Conservation (phyloP, 257 asterid genomes). For the Nyctanthes arbortristis region DNA sequence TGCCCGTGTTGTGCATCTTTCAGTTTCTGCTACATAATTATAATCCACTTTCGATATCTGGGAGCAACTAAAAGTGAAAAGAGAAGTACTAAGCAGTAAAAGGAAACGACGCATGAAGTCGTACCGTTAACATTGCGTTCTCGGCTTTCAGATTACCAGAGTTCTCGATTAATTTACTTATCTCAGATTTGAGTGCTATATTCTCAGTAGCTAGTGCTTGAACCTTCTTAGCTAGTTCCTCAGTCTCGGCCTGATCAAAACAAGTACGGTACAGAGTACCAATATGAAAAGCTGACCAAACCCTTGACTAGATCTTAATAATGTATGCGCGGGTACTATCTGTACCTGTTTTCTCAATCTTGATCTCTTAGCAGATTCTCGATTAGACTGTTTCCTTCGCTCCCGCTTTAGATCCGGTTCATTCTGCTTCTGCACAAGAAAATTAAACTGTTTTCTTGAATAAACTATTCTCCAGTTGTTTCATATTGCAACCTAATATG, state of each 20-base stretch:
- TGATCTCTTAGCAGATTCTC: conserved; percentile 99
- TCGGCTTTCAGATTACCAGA: conserved; percentile 72
- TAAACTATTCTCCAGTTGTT: not conserved
- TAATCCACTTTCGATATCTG: not conserved
- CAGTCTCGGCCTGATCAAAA: conserved; percentile 80
- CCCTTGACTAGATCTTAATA: no score
- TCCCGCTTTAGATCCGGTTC: conserved; percentile 88
- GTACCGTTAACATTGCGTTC: conserved; percentile 68
- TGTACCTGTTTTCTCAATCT: conserved; percentile 94
- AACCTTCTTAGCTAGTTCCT: conserved; percentile 77
- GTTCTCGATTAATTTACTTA: conserved; percentile 52
- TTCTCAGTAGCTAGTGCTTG: conserved; percentile 70
- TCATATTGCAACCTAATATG: no score
- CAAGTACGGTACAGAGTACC: no score
- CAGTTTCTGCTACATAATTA: conserved; percentile 63
- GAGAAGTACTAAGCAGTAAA: not conserved
- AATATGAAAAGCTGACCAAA: no score
- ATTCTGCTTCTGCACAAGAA: conserved; percentile 54
- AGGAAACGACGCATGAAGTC: not conserved
- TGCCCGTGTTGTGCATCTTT: conserved; percentile 39
- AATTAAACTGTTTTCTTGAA: not conserved
- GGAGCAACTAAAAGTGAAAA: not conserved
- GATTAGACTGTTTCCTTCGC: conserved; percentile 94
- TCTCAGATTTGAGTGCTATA: conserved; percentile 71
- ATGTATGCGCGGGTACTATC: no score